Evolutionary conservation across 768 basidiomycete genomes (phyloP).

Genomic region (Baorangia bicolor): DNA sequence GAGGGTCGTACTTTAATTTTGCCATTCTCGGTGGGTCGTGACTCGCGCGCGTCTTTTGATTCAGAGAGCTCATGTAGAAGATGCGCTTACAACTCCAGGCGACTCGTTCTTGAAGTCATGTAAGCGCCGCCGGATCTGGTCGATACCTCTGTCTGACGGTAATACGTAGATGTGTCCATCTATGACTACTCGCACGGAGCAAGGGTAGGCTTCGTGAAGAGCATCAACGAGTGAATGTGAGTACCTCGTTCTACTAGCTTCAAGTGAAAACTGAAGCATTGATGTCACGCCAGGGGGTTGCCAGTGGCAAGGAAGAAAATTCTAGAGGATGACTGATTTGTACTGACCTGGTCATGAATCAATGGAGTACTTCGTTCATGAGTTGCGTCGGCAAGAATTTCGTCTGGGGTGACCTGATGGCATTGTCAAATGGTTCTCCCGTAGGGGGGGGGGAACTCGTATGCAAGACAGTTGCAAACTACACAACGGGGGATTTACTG

Average conservation of each 20-base stretch:
- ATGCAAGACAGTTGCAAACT: neutral
- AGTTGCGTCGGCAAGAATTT: neutral
- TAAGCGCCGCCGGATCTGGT: conserved; percentile 26
- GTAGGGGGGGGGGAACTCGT: neutral
- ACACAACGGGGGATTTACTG: neutral
- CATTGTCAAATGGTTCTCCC: neutral
- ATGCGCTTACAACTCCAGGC: conserved; percentile 28
- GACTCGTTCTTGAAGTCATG: conserved; percentile 70
- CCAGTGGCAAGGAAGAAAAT: neutral
- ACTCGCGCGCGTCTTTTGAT: too few relatives aligned
- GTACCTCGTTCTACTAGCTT: neutral
- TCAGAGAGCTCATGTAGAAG: neutral
- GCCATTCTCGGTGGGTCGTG: conserved; percentile 22
- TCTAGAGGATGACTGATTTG: neutral
- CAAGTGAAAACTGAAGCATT: neutral
- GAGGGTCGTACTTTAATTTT: conserved; percentile 17
- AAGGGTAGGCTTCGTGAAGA: conserved; percentile 58
- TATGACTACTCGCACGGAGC: conserved; percentile 57
- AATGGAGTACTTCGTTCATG: neutral
- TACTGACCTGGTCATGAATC: neutral
- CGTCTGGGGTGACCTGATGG: neutral
- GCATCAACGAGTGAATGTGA: conserved; percentile 37
- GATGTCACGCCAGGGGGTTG: neutral
- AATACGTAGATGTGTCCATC: conserved; percentile 51
- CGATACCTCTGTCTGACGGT: neutral